phyloP scores from a whole-genome alignment of 768 basidiomycete species.

The Boletus subcaerulescens region DNA sequence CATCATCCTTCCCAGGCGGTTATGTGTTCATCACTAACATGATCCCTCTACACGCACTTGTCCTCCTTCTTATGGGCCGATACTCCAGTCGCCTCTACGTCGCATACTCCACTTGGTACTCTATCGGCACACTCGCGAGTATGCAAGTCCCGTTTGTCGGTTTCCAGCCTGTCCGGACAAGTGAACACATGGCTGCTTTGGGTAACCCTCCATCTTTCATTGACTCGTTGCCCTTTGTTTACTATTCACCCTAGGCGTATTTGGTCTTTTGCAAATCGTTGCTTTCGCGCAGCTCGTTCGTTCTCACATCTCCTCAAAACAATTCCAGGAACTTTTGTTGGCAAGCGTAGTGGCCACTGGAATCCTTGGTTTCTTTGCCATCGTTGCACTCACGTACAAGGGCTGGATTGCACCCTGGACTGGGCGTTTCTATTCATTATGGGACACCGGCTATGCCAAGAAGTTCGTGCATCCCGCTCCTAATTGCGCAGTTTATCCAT shows the following conservation, averaged over 20 bases:
- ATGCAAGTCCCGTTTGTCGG: constrained; percentile 99
- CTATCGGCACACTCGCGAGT: constrained; percentile 92
- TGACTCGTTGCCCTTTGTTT: not conserved
- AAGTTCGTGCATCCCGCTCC: constrained; percentile 52
- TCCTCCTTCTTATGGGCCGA: constrained; percentile 93
- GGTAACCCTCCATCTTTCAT: constrained; percentile 43
- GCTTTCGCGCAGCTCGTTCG: constrained; percentile 90
- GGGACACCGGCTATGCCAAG: constrained; percentile 99
- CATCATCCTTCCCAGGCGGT: constrained; percentile 54
- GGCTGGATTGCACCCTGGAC: constrained; percentile 99
- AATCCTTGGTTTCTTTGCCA: constrained; percentile 64
- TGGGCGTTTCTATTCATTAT: constrained; percentile 98
- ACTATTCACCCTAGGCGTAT: constrained; percentile 63
- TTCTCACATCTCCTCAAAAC: constrained; percentile 84
- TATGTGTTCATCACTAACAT: constrained; percentile 99
- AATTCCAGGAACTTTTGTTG: constrained; percentile 83
- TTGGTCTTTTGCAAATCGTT: constrained; percentile 93
- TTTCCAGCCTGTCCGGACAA: constrained; percentile 96
- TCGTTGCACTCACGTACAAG: constrained; percentile 82
- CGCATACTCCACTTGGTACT: constrained; percentile 97
- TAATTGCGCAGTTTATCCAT: not conserved
- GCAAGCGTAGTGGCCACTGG: constrained; percentile 67
- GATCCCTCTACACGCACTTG: constrained; percentile 96
- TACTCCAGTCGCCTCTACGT: constrained; percentile 91
- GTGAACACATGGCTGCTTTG: constrained; percentile 98